These are phyloP conservation scores for Botrytis porri DNA, from an alignment of 2,329 filamentous ascomycete genomes.

Conservation along the genomic window DNA sequence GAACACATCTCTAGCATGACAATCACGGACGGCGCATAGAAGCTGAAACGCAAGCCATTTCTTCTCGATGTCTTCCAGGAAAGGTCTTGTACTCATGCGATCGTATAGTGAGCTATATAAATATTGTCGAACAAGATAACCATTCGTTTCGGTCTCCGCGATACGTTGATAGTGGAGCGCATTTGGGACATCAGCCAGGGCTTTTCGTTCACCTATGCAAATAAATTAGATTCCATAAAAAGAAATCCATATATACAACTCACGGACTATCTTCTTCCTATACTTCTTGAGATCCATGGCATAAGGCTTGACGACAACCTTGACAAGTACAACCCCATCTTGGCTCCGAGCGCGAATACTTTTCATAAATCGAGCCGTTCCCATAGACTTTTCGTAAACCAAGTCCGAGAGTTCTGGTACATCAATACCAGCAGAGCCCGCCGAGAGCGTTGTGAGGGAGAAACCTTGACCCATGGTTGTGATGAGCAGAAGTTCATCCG, in stretches of 20 bases:
- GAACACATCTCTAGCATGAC: constrained; percentile 82
- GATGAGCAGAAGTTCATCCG: constrained; percentile 31
- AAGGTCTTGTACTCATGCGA: constrained; percentile 91
- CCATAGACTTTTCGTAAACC: constrained; percentile 87
- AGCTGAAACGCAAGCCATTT: constrained; percentile 98
- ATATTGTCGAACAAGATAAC: constrained; percentile 90
- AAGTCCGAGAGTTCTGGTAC: constrained; percentile 87
- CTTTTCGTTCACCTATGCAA: constrained; percentile 69
- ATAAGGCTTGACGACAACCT: constrained; percentile 92
- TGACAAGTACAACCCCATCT: constrained; percentile 89
- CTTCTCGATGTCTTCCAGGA: constrained; percentile 96
- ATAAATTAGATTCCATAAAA: constrained; percentile 22
- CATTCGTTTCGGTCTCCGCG: constrained; percentile 86
- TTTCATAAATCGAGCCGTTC: constrained; percentile 93
- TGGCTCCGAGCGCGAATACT: constrained; percentile 86
- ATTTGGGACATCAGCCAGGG: constrained; percentile 82
- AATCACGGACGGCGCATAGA: constrained; percentile 87
- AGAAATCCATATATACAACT: constrained; percentile 36
- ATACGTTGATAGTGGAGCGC: constrained; percentile 86
- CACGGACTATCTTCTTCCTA: constrained; percentile 72
- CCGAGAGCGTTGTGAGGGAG: constrained; percentile 86
- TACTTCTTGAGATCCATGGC: constrained; percentile 78
- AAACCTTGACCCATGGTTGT: constrained; percentile 89
- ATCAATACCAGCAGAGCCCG: constrained; percentile 90
- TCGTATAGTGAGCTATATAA: constrained; percentile 97